Conservation (phyloP, 192 early-diverging fungal genomes). For the Backusella tuberculispora region DNA sequence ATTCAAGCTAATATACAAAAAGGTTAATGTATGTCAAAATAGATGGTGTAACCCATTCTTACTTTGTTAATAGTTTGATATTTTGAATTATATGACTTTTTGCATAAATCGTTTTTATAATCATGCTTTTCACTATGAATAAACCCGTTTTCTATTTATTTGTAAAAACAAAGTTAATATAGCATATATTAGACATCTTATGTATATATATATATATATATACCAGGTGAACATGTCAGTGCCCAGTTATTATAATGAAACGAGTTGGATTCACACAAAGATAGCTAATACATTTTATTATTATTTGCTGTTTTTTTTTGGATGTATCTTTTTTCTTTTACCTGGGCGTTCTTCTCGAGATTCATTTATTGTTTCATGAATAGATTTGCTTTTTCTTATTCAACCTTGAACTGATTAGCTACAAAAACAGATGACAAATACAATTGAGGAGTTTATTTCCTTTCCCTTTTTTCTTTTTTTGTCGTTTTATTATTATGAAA, state of each 20-base stretch:
- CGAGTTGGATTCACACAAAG: constrained; percentile 23
- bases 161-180: no score
- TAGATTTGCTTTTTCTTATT: not conserved
- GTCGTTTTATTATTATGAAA: not conserved
- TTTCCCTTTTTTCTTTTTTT: no score
- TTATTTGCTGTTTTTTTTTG: not conserved
- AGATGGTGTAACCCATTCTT: constrained; percentile 21
- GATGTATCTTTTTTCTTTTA: not conserved
- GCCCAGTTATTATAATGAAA: constrained; percentile 22
- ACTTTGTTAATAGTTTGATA: not conserved
- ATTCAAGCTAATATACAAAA: constrained; percentile 39
- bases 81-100: not conserved
- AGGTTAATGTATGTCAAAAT: constrained; percentile 36
- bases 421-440: no score
- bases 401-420: constrained; percentile 17
- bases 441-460: not conserved
- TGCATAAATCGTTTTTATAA: not conserved
- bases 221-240: not conserved
- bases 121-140: constrained; percentile 7
- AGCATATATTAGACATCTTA: no score
- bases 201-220: not conserved
- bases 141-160: not conserved
- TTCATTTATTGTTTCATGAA: constrained; percentile 31
- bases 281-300: constrained; percentile 12
- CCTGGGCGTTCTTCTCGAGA: constrained; percentile 29